Base-by-base conservation (phyloP, 805 yeast genomes). In the Candida nemodendra region DNA sequence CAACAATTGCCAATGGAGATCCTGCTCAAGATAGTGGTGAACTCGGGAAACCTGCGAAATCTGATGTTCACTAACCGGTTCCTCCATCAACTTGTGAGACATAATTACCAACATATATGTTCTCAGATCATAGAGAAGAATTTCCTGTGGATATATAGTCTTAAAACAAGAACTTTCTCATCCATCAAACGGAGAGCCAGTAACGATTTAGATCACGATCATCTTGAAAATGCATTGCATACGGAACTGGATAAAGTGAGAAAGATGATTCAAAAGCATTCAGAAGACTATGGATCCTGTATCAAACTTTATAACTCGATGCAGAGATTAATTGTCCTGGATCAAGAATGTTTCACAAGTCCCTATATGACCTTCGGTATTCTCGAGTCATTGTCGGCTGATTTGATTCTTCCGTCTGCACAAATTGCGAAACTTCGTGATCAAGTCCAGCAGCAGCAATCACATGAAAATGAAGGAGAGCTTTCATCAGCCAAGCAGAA, bases 1-100 rank as follows among this genome's bases (percentile, higher is more conserved):
- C 9, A 21, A 9, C 46, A 48, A n/a, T 37, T 53, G 5, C 57
- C 57, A 1, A 21, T 39, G 2, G 57, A 53, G 28, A 38, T 53
- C 2, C 36, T 53, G 4, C 35, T 46, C 11, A 37, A 41, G 11
- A 48, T 53, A 7, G 36, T 45, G 9, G 34, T 46, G 3, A 23
- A 36, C 5, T 46, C 54, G 1, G 41, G 33, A 9, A 48, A 50
- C 21, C 32, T 51, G 2, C 12, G 18, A 8, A 34, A 32, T 7
- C 21, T 53, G 9, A 13, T 37, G 5, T 11, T 22, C 6, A 40
- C 42, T 1, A 39, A 35, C 32, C 28, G 30, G n/a, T 33, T 32
- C 4, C 41, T 48, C 19, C 25, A 42, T 12, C 22, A 25, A 3
- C 26, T 50, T 8, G 28, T 51, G 9, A 27, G 22, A 9, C 30